phyloP scores from a whole-genome alignment of 73 alveolate species.

The Paramecium sexaurelia region DNA sequence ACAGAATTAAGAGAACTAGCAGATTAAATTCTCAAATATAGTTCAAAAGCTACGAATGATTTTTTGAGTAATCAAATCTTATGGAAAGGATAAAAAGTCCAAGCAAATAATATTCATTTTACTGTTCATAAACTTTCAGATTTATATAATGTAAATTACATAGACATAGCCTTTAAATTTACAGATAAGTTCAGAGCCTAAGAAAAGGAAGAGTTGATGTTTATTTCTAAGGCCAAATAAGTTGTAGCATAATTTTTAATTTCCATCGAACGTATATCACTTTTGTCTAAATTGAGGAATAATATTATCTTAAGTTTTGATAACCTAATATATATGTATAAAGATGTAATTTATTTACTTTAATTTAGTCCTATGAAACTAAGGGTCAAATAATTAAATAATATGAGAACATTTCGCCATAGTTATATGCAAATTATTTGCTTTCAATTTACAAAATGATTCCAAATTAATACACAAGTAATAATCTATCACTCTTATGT shows the following conservation, averaged over 20 bases:
- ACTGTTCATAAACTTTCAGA: neutral
- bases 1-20: neutral
- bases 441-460: conserved; percentile 50
- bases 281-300: neutral
- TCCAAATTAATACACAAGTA: conserved; percentile 26
- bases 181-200: neutral
- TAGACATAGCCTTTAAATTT: conserved; percentile 34
- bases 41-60: neutral
- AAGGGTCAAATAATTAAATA: conserved; percentile 20
- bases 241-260: conserved; percentile 44
- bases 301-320: conserved; percentile 31
- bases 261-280: conserved; percentile 12
- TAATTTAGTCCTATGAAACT: conserved; percentile 7
- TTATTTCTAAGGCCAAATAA: conserved; percentile 32
- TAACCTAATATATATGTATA: conserved; percentile 22
- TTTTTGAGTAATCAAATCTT: neutral
- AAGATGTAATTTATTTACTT: neutral
- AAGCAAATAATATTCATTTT: neutral
- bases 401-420: conserved; percentile 43
- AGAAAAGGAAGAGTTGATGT: conserved; percentile 3
- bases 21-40: neutral
- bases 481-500: neutral
- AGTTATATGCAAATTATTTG: conserved; percentile 45
- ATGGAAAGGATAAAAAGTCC: neutral
- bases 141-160: neutral